These are phyloP conservation scores for Penicillium sp. DNA, from an alignment of 2,329 filamentous ascomycete genomes.

Conservation along the genomic window DNA sequence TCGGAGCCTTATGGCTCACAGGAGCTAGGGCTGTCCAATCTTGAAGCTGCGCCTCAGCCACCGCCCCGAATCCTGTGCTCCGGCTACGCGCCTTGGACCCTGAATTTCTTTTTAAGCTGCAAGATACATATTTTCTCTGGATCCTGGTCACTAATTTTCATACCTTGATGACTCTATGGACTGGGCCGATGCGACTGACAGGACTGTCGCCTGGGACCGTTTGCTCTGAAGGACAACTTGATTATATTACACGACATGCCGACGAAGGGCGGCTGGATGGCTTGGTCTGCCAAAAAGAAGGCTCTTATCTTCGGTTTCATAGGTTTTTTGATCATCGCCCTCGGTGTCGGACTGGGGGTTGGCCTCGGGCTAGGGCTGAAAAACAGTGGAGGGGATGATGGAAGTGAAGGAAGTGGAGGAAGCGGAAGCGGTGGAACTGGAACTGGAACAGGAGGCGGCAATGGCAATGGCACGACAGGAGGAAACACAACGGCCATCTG, in stretches of 20 bases:
- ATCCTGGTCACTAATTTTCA: not conserved
- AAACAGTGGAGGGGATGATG: constrained; percentile 25
- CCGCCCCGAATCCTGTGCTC: not conserved
- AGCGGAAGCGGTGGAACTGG: constrained; percentile 27
- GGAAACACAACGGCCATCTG: constrained; percentile 43
- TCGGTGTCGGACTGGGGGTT: constrained; percentile 59
- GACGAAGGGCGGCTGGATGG: constrained; percentile 26
- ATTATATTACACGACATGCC: not conserved
- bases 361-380: constrained; percentile 59
- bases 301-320: constrained; percentile 26
- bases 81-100: not conserved
- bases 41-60: not conserved
- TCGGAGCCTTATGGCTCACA: not conserved
- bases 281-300: constrained; percentile 37
- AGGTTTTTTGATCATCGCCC: constrained; percentile 41
- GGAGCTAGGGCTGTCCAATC: not conserved
- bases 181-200: not conserved
- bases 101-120: constrained; percentile 14
- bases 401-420: constrained; percentile 14
- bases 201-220: not conserved
- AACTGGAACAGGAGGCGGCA: constrained; percentile 17
- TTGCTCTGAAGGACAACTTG: not conserved
- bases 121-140: constrained; percentile 14
- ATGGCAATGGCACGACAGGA: constrained; percentile 16
- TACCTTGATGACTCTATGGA: not conserved